Conservation (phyloP, 2,329 filamentous ascomycete genomes). For the Aspergillus brasiliensis region DNA sequence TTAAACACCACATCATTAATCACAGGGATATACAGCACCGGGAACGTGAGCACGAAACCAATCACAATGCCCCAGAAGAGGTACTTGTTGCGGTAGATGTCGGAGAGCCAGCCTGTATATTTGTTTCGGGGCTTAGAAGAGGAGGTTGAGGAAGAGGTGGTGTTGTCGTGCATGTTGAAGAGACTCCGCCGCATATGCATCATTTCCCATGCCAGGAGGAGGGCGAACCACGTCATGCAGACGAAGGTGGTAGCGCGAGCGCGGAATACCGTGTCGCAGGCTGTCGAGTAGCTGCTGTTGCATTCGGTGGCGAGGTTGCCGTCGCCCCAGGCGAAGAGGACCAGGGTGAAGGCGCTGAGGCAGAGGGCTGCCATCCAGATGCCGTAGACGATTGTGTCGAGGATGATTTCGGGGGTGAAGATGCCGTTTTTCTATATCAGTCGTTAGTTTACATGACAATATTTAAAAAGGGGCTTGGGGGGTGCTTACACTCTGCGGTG, state of each 20-base stretch:
- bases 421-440: slow-evolving; percentile 59
- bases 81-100: slow-evolving; percentile 73
- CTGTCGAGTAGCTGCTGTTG: slow-evolving; percentile 58
- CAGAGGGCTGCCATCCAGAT: slow-evolving; percentile 73
- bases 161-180: slow-evolving; percentile 65
- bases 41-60: slow-evolving; percentile 61
- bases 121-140: slow-evolving; percentile 50
- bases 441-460: not conserved
- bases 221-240: slow-evolving; percentile 73
- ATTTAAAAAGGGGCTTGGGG: not conserved
- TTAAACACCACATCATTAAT: slow-evolving; percentile 68
- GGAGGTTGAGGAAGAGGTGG: not conserved
- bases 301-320: slow-evolving; percentile 63
- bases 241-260: slow-evolving; percentile 74
- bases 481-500: slow-evolving; percentile 62
- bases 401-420: slow-evolving; percentile 75
- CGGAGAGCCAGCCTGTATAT: slow-evolving; percentile 66
- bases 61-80: slow-evolving; percentile 66
- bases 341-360: slow-evolving; percentile 63
- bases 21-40: slow-evolving; percentile 68
- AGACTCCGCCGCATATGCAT: slow-evolving; percentile 71
- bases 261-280: slow-evolving; percentile 67
- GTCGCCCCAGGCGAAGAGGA: slow-evolving; percentile 64
- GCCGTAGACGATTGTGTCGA: slow-evolving; percentile 80
- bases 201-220: slow-evolving; percentile 80